A percentile compares a stretch with the other conserved stretches of the same genome.
Evolutionary conservation across 306 rosid genomes (phyloP).

Genomic region (Hippophae tibetana): DNA sequence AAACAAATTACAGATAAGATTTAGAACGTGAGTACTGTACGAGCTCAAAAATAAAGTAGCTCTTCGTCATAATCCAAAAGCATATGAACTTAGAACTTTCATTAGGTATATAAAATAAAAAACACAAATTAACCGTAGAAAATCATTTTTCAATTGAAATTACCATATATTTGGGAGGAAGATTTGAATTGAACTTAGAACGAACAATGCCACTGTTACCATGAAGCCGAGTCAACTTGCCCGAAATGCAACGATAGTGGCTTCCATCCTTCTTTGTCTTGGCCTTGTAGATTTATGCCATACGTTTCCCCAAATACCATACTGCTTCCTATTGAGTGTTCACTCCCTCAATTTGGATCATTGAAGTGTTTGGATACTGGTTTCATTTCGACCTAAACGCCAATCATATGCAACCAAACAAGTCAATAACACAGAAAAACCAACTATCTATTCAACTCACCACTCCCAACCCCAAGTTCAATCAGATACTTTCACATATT

Average conservation of each 20-base stretch:
- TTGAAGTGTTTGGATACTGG: slow-evolving; percentile 64
- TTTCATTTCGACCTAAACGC: too few relatives aligned
- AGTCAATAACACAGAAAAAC: neutral
- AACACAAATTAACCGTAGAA: neutral
- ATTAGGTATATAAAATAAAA: too few relatives aligned
- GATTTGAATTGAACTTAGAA: slow-evolving; percentile 72
- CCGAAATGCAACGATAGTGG: slow-evolving; percentile 53
- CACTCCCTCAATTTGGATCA: slow-evolving; percentile 66
- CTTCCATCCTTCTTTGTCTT: slow-evolving; percentile 62
- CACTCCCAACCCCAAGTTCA: neutral
- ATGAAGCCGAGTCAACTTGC: neutral
- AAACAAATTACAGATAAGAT: too few relatives aligned
- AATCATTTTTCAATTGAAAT: neutral
- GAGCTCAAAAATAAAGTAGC: too few relatives aligned
- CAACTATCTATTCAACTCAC: neutral
- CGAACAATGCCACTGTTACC: slow-evolving; percentile 81
- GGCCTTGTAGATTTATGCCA: slow-evolving; percentile 80
- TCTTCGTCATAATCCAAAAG: too few relatives aligned
- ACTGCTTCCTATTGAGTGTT: slow-evolving; percentile 70
- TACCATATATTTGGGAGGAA: slow-evolving; percentile 88
- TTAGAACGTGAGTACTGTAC: too few relatives aligned
- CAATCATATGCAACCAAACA: too few relatives aligned
- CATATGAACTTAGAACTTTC: too few relatives aligned
- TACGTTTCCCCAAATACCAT: slow-evolving; percentile 62
- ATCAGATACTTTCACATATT: neutral